phyloP scores from a whole-genome alignment of 2,329 filamentous ascomycete genomes.

The Fusarium zealandicum region DNA sequence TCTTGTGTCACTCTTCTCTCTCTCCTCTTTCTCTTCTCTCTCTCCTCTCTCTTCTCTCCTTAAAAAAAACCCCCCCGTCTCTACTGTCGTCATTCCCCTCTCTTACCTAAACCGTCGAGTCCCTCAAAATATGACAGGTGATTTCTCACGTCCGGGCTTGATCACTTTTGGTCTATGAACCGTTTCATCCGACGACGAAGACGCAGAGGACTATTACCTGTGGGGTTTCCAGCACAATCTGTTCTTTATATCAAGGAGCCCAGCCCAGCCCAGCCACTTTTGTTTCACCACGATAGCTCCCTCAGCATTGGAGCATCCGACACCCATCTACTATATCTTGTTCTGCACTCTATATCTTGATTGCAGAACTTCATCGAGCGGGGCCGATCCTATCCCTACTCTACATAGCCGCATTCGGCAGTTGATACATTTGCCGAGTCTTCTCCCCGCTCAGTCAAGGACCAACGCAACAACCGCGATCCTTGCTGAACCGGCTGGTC shows the following conservation, averaged over 20 bases:
- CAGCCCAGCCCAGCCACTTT: neutral
- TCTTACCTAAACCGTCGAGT: neutral
- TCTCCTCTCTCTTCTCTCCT: too few relatives aligned
- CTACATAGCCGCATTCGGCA: conserved; percentile 2
- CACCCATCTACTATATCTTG: neutral
- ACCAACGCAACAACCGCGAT: too few relatives aligned
- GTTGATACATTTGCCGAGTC: conserved; percentile 12
- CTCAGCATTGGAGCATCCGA: neutral
- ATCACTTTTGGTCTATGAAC: neutral
- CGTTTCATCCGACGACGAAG: neutral
- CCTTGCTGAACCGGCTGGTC: neutral
- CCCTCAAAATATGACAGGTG: conserved; percentile 8
- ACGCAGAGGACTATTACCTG: too few relatives aligned
- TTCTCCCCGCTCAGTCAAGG: conserved; percentile 2
- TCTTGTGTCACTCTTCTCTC: too few relatives aligned
- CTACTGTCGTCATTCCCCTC: neutral
- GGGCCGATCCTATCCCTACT: neutral
- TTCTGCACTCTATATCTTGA: neutral
- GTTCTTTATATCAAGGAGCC: neutral
- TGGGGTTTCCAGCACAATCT: neutral
- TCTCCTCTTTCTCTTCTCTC: too few relatives aligned
- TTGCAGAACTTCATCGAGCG: neutral
- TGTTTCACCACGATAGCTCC: too few relatives aligned
- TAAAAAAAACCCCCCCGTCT: too few relatives aligned
- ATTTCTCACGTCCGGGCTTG: neutral